Conservation (phyloP, 305 asterid genomes). For the Ilex paraguariensis region DNA sequence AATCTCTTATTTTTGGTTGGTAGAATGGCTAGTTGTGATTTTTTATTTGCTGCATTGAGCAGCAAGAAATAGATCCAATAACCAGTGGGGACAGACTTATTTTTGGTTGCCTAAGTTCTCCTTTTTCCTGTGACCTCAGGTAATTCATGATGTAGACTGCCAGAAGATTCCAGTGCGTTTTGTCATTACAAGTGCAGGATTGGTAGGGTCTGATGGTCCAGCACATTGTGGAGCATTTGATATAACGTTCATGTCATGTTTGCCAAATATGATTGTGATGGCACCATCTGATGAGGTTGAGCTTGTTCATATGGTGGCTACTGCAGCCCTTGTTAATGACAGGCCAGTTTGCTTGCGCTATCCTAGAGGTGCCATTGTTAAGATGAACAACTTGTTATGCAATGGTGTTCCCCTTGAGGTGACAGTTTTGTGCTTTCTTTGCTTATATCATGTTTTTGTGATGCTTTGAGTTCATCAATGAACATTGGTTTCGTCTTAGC, state of each 20-base stretch:
- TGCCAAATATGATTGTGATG: slow-evolving; percentile 98
- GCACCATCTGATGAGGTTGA: slow-evolving; percentile 90
- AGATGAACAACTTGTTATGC: slow-evolving; percentile 19
- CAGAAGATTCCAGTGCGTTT: slow-evolving; percentile 90
- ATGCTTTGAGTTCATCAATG: slow-evolving; percentile 1
- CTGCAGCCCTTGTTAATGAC: slow-evolving; percentile 66
- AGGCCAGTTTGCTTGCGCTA: slow-evolving; percentile 87
- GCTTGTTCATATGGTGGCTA: slow-evolving; percentile 78
- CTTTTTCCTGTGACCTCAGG: slow-evolving; percentile 30
- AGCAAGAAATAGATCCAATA: too few species aligned
- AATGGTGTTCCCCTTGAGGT: slow-evolving; percentile 69
- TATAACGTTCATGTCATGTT: slow-evolving; percentile 85
- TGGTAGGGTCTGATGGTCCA: slow-evolving; percentile 86
- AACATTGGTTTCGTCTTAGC: too few species aligned
- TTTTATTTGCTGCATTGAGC: too few species aligned
- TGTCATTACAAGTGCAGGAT: slow-evolving; percentile 72
- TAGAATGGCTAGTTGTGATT: too few species aligned
- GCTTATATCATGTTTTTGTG: too few species aligned
- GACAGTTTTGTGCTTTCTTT: neutral
- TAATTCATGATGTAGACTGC: slow-evolving; percentile 87
- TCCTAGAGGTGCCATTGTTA: slow-evolving; percentile 74
- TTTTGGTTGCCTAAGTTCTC: slow-evolving; percentile 13
- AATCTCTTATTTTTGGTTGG: too few species aligned
- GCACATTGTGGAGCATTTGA: slow-evolving; percentile 80
- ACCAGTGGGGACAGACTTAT: neutral